Evolutionary conservation across 2,329 filamentous ascomycete species (phyloP).

Genomic region (Neurospora crassa): DNA sequence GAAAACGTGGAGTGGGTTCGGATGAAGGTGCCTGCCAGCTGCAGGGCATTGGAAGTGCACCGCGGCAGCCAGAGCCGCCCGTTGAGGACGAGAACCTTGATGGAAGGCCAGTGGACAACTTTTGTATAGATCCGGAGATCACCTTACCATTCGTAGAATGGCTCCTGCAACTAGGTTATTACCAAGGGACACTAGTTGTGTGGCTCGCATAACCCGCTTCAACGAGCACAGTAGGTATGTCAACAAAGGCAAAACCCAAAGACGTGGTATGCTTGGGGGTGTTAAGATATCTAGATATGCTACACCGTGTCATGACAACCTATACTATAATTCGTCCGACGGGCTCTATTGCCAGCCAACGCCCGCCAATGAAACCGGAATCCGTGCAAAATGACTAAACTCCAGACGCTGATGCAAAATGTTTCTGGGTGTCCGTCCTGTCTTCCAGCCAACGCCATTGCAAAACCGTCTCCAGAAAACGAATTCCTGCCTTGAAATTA

Average conservation of each 20-base stretch:
- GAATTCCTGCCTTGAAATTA: not conserved
- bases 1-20: not conserved
- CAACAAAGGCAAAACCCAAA: not conserved
- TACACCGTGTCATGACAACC: not conserved
- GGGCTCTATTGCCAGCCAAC: not conserved
- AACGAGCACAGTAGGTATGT: not conserved
- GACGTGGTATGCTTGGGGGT: not conserved
- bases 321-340: not conserved
- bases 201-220: not conserved
- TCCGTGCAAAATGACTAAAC: slow-evolving; percentile 3
- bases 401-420: slow-evolving; percentile 9
- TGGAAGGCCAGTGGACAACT: not conserved
- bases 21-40: not conserved
- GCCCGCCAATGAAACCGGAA: not conserved
- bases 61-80: not conserved
- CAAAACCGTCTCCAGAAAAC: slow-evolving; percentile 1
- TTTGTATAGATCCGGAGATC: not conserved
- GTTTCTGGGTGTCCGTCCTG: slow-evolving; percentile 5
- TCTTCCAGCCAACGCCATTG: slow-evolving; percentile 7
- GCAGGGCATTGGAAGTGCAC: not conserved
- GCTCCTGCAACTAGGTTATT: not conserved
- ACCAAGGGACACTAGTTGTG: not conserved
- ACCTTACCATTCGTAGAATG: not conserved
- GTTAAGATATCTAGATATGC: not conserved
- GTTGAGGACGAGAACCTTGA: not conserved